Evolutionary conservation across 1,284 basidiomycete species (phyloP).

Genomic region (Malassezia japonica): DNA sequence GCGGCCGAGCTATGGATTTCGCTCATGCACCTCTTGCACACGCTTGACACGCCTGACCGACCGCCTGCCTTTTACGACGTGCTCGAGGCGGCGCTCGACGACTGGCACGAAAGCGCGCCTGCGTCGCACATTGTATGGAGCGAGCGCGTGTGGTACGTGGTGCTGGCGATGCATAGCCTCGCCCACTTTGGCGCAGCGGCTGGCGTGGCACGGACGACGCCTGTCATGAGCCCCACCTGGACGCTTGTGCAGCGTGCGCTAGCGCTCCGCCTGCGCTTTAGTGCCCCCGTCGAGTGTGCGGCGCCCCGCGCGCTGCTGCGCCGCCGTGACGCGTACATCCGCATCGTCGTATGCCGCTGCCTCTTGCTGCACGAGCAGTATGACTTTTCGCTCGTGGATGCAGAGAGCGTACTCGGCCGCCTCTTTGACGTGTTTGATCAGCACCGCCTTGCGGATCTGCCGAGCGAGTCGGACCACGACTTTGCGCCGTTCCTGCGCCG

Average conservation of each 20-base stretch:
- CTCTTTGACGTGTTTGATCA: constrained; percentile 69
- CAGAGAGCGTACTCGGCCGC: constrained; percentile 58
- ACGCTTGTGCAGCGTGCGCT: constrained; percentile 49
- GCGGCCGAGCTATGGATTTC: constrained; percentile 67
- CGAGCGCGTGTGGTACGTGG: constrained; percentile 58
- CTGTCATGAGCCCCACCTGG: constrained; percentile 61
- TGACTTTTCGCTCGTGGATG: constrained; percentile 59
- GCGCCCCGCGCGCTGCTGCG: constrained; percentile 53
- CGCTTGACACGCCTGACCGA: constrained; percentile 19
- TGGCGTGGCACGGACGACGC: constrained; percentile 54
- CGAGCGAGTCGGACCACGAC: constrained; percentile 60
- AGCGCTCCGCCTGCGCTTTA: constrained; percentile 54
- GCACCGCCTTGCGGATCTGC: constrained; percentile 68
- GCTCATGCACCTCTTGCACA: constrained; percentile 56
- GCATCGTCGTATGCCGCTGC: constrained; percentile 64
- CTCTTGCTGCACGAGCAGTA: constrained; percentile 62
- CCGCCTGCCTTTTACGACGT: constrained; percentile 27
- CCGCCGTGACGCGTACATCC: constrained; percentile 67
- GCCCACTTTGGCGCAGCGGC: constrained; percentile 64
- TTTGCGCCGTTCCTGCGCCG: constrained; percentile 68
- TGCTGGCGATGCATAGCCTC: constrained; percentile 63
- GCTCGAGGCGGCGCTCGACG: constrained; percentile 25
- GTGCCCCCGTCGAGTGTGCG: constrained; percentile 53
- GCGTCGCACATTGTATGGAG: constrained; percentile 50
- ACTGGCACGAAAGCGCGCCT: constrained; percentile 50